Conservation (phyloP, 2,329 filamentous ascomycete species). For the Xylariales sp. region DNA sequence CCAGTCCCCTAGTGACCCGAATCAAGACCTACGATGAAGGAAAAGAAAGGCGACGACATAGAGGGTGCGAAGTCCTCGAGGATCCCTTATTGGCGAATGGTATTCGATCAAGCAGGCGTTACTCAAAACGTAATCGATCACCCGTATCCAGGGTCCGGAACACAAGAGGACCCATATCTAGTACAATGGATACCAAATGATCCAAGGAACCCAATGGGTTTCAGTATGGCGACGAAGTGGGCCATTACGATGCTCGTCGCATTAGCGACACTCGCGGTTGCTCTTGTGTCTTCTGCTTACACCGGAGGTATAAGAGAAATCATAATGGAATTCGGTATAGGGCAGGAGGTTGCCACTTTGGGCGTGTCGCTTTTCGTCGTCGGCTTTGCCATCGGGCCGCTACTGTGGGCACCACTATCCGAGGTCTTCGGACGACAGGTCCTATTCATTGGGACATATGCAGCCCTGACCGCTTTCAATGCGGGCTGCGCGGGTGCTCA, state of each 20-base stretch:
- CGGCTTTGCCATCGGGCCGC: constrained; percentile 56
- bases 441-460: constrained; percentile 51
- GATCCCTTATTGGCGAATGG: constrained; percentile 12
- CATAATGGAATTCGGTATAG: constrained; percentile 40
- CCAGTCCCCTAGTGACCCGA: too few relatives aligned
- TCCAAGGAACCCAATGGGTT: constrained; percentile 2
- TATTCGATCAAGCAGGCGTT: constrained; percentile 52
- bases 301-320: constrained; percentile 51
- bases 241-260: constrained; percentile 5
- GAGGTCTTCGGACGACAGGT: constrained; percentile 55
- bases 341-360: constrained; percentile 49
- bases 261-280: constrained; percentile 6
- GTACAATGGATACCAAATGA: constrained; percentile 7
- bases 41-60: too few relatives aligned
- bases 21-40: too few relatives aligned
- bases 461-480: constrained; percentile 53
- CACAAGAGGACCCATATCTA: constrained; percentile 4
- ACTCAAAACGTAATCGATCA: constrained; percentile 44
- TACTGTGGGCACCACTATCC: constrained; percentile 62
- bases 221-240: constrained; percentile 6
- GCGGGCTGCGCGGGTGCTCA: constrained; percentile 47
- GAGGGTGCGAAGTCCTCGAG: neutral
- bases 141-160: constrained; percentile 7
- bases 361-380: constrained; percentile 62
- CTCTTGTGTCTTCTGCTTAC: constrained; percentile 47